phyloP scores from a whole-genome alignment of 164 flowering plant genomes.

The Vitis amurensis region DNA sequence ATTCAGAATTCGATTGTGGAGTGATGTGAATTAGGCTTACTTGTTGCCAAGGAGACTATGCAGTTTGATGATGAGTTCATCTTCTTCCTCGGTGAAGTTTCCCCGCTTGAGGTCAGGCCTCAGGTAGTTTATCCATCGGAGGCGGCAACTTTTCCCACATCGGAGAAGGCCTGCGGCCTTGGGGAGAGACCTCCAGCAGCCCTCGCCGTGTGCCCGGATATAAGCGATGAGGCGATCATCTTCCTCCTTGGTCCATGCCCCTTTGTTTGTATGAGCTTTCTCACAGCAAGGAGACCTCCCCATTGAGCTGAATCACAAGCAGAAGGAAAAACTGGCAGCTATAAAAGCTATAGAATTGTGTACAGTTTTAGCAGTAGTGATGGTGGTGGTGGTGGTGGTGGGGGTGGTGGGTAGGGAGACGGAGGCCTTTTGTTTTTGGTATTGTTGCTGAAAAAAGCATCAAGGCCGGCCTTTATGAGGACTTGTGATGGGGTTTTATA shows the following conservation, averaged over 20 bases:
- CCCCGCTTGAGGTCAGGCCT: conserved; percentile 96
- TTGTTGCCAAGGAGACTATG: conserved; percentile 97
- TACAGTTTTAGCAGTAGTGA: not conserved
- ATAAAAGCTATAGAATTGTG: not conserved
- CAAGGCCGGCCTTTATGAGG: conserved; percentile 42
- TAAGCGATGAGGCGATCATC: conserved; percentile 87
- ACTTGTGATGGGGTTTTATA: conserved; percentile 40
- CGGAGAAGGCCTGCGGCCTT: conserved; percentile 96
- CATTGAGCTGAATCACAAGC: conserved; percentile 12
- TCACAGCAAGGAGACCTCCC: conserved; percentile 99
- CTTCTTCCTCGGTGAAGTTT: conserved; percentile 93
- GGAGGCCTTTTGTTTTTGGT: conserved; percentile 15
- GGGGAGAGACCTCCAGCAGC: conserved; percentile 98
- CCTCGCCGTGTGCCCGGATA: conserved; percentile 95
- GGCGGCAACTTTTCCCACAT: conserved; percentile 93
- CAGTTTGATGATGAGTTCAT: conserved; percentile 90
- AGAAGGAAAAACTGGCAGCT: not conserved
- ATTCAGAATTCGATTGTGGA: no score
- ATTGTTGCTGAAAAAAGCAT: conserved; percentile 18
- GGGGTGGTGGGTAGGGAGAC: conserved; percentile 9
- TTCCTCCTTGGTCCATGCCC: conserved; percentile 99
- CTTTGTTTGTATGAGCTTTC: conserved; percentile 99
- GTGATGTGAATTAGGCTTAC: conserved; percentile 36
- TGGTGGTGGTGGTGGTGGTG: not conserved
- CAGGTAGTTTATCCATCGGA: conserved; percentile 94